Conservation (phyloP, 345 rosid genomes). For the Syzygium jambos region DNA sequence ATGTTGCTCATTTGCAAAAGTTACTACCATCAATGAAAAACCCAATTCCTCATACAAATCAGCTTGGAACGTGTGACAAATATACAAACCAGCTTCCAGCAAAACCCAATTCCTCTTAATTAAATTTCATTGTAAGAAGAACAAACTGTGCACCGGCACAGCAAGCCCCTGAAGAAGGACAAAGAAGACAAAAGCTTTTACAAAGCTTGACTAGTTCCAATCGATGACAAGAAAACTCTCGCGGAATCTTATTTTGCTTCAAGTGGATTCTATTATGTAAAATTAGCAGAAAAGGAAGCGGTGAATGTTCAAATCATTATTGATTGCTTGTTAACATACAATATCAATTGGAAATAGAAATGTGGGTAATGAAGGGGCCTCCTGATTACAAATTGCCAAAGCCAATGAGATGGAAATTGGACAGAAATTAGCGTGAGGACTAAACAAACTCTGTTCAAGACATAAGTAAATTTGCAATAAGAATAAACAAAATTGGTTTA, state of each 20-base stretch:
- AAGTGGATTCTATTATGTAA: not conserved
- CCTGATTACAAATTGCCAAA: not conserved
- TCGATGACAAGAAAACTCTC: not conserved
- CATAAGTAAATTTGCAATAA: not conserved
- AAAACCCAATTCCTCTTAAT: not conserved
- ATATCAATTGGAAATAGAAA: not conserved
- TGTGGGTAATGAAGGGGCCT: not conserved
- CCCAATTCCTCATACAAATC: not conserved
- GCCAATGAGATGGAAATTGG: not conserved
- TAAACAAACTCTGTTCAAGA: not conserved
- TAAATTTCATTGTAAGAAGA: not conserved
- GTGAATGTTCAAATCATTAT: not conserved
- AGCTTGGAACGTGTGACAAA: not conserved
- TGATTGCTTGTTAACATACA: not conserved
- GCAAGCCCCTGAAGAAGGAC: not conserved
- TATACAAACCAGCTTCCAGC: not conserved
- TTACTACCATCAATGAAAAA: constrained; percentile 93
- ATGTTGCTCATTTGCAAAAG: constrained; percentile 1
- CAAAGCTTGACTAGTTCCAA: not conserved
- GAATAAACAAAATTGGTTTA: too few relatives aligned
- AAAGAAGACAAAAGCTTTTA: not conserved
- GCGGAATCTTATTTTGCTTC: not conserved
- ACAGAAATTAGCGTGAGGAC: not conserved
- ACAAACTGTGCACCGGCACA: not conserved
- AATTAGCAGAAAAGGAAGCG: not conserved